Conservation (phyloP, 352 stramenopile species). For the Thalassiosira delicatula region DNA sequence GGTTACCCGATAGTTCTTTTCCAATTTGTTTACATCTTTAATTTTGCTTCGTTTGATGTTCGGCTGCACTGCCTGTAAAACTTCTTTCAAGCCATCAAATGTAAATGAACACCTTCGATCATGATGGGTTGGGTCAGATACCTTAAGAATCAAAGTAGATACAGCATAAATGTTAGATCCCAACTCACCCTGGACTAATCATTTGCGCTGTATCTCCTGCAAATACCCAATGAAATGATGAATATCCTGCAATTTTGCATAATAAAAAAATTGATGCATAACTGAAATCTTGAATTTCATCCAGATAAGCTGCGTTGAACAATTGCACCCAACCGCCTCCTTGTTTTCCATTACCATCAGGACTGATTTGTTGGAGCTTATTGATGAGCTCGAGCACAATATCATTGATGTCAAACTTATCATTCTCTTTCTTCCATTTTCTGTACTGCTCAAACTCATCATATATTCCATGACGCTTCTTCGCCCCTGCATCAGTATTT, state of each 20-base stretch:
- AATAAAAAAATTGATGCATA: conserved; percentile 62
- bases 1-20: conserved; percentile 59
- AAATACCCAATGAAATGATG: conserved; percentile 51
- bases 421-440: conserved; percentile 44
- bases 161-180: conserved; percentile 1
- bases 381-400: conserved; percentile 52
- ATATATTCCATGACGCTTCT: conserved; percentile 46
- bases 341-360: conserved; percentile 6
- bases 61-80: conserved; percentile 44
- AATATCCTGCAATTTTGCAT: conserved; percentile 50
- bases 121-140: conserved; percentile 17
- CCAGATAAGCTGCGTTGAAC: conserved; percentile 42
- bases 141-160: neutral
- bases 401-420: conserved; percentile 49
- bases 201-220: conserved; percentile 66
- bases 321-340: conserved; percentile 21
- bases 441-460: conserved; percentile 47
- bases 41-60: conserved; percentile 44
- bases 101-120: conserved; percentile 49
- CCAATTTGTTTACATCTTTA: conserved; percentile 51
- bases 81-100: conserved; percentile 63
- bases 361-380: conserved; percentile 7
- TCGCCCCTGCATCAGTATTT: conserved; percentile 27
- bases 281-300: conserved; percentile 65
- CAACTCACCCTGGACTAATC: conserved; percentile 59